Evolutionary conservation across 192 early-diverging fungal species (phyloP), one percentile per base, ranked within the genome.

Genomic region (Backusella parvicylindrica): DNA sequence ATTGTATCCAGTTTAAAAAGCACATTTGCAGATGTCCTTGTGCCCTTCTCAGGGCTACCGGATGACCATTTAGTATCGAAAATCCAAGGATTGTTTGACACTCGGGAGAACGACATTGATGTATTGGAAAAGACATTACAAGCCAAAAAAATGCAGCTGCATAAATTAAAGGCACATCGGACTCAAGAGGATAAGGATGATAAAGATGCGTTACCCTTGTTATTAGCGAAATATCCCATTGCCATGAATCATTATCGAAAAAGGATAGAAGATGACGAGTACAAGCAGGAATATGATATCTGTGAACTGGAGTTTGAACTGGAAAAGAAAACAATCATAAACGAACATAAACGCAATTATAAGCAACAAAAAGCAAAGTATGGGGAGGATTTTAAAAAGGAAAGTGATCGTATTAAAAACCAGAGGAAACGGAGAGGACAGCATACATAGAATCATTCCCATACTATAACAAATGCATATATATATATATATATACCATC

Each of bases 261-360:
- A 28, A 66, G 50, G 18, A 65, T 68, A 33, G 41, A 66, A 21
- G 43, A 60, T 7, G 33, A 68, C 0, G 30, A 67, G 6, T 50
- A 68, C 16, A 38, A 35, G 3, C 6, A 23, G 13, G 35, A 72
- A 16, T 7, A 36, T 7, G 33, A 72, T 4, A 36, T 9, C 5
- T 72, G 70, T 30, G 12, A 18, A 18, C 15, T 26, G 2, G 31
- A 56, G 16, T 60, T 72, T 56, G 47, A 68, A 30, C 15, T 1
- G 2, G 66, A 75, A 21, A 75, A 67, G 28, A 43, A 75, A 28
- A 8, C 6, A 3, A 67, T 75, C 43, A 35, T 75, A 21, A 21
- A 37, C 3, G 18, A 49, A 68, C 66, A 75, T 6, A 36, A 75
- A 11, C 47, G 32, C 0, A 35, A 64, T 9, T 75, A 68, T 68